Evolutionary conservation across 805 yeast genomes (phyloP), one percentile per base, ranked within the genome.

Genomic region (Hanseniaspora occidentalis): DNA sequence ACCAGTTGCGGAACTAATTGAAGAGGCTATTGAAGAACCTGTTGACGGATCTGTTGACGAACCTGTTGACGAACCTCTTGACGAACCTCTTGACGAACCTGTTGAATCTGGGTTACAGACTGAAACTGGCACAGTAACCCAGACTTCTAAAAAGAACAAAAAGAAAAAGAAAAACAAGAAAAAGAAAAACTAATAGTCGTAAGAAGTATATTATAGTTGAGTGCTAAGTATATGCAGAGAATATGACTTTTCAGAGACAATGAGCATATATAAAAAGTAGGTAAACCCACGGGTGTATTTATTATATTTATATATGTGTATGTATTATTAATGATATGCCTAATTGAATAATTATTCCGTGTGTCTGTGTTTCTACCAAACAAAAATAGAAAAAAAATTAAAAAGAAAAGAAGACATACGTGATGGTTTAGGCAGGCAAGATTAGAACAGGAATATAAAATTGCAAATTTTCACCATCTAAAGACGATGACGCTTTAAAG

Each of bases 361-460:
- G 4, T 13, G 11, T 25, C n/a, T 14, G n/a, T 7, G 29, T 14
- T 5, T 8, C 29, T 13, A 13, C 8, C 5, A 25, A 4, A 25
- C 8, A 13, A 25, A 3, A 13, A 7, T 14, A 25, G 4, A 7
- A 4, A 13, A 25, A 5, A 4, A 14, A 13, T 25, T 25, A 14
- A 25, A 7, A 25, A 25, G 29, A 5, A 5, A 25, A 13, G 4
- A 13, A 25, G 14, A n/a, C 34, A 5, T 20, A 18, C 10, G 16
- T 19, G 16, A 3, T 6, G 14, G 11, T 10, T 10, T 33, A 33
- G 4, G 71, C 55, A 1, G 77, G 75, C 14, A 70, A 46, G 1
- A 73, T 60, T 19, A 57, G 52, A 1, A 73, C 29, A 1, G 77
- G 77, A 5, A 73, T 50, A 31, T 66, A 57, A 39, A 71, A 67